Evolutionary conservation across 176 grass and related monocot genomes (phyloP).

Genomic region (Otatea glauca): DNA sequence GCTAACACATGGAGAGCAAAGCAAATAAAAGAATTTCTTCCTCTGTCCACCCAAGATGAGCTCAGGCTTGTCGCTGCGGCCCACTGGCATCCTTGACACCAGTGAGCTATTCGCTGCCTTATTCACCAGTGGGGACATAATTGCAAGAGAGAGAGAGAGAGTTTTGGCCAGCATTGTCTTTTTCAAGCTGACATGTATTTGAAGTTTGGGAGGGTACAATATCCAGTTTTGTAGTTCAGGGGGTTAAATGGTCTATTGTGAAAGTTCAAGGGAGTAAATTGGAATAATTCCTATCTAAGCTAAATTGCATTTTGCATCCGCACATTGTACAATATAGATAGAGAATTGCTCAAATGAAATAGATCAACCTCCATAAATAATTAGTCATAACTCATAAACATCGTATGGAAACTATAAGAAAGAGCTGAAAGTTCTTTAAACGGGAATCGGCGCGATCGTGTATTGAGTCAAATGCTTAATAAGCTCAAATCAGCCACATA

Average conservation of each 20-base stretch:
- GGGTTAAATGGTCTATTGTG: too few species aligned
- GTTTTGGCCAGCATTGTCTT: too few species aligned
- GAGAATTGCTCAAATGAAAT: neutral
- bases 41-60: neutral
- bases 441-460: neutral
- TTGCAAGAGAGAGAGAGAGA: neutral
- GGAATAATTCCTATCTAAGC: neutral
- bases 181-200: too few species aligned
- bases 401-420: constrained; percentile 11
- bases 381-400: constrained; percentile 9
- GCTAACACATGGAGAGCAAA: neutral
- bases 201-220: too few species aligned
- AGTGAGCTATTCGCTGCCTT: neutral
- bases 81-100: neutral
- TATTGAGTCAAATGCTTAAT: too few species aligned
- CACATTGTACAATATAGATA: constrained; percentile 20
- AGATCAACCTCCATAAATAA: neutral
- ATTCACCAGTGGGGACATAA: neutral
- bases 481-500: too few species aligned
- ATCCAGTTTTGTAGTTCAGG: too few species aligned
- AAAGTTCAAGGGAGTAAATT: neutral
- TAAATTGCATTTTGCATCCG: neutral
- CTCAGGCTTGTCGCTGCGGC: neutral
- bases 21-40: neutral
- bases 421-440: neutral